These are phyloP conservation scores for Tulasnella sp. DNA, from an alignment of 768 basidiomycete genomes.

Conservation along the genomic window DNA sequence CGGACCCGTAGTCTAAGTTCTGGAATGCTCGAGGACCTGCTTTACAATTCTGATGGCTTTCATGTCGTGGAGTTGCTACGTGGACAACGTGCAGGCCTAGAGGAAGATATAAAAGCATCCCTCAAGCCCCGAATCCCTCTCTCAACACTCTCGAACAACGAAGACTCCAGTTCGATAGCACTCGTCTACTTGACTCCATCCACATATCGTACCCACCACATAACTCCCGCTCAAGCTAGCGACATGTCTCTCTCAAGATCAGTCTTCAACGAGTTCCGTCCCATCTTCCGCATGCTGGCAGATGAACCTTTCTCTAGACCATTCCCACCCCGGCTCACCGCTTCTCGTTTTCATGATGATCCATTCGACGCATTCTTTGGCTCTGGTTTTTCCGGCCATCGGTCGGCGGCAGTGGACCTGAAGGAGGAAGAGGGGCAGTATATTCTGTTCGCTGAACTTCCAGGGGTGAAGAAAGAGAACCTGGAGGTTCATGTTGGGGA, in stretches of 20 bases:
- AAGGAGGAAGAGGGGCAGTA: not conserved
- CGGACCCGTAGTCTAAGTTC: too few relatives aligned
- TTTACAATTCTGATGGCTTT: slow-evolving; percentile 7
- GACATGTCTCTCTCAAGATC: not conserved
- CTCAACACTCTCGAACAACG: too few relatives aligned
- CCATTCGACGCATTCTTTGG: not conserved
- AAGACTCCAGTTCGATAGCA: too few relatives aligned
- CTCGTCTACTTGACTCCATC: not conserved
- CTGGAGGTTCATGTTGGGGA: slow-evolving; percentile 16
- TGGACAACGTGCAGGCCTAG: not conserved
- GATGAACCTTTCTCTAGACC: not conserved
- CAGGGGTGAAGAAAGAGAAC: slow-evolving; percentile 14
- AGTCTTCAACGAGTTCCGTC: slow-evolving; percentile 15
- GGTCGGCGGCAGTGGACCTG: not conserved
- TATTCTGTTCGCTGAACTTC: too few relatives aligned
- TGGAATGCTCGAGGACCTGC: slow-evolving; percentile 12
- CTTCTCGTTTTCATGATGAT: not conserved
- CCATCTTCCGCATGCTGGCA: slow-evolving; percentile 10
- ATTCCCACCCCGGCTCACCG: not conserved
- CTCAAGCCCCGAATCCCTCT: not conserved
- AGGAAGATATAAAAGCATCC: slow-evolving; percentile 5
- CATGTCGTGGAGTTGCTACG: not conserved
- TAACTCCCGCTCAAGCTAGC: not conserved
- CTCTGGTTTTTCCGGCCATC: not conserved
- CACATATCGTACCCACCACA: not conserved